Base-by-base conservation (phyloP, 1,284 basidiomycete genomes). In the Papiliotrema terrestris region DNA sequence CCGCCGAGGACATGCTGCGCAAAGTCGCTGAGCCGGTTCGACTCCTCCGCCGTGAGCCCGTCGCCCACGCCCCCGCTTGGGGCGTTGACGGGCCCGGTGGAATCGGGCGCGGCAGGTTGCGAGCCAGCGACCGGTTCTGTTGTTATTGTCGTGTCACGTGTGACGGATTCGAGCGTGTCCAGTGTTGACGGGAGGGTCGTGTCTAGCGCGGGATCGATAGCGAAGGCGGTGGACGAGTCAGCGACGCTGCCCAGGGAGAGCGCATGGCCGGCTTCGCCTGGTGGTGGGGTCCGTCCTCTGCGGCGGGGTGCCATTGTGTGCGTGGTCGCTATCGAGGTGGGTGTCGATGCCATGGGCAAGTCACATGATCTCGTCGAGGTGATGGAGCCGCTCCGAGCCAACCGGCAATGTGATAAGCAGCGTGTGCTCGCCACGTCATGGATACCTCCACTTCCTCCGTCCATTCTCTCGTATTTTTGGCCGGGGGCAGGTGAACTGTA, bases 1-100 rank as follows among this genome's bases (percentile, higher is more conserved):
- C 50, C 52, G 5, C 22, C 42, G 6, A 67, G 55, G 32, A 63
- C 60, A 45, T 67, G 66, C 48, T 65, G 59, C 17, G 63, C 66
- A 43, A 67, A 66, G 26, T 55, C 47, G 15, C 54, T 55, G 4
- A 67, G 55, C 8, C 61, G 65, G 43, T 63, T 62, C 41, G 52
- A 22, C 4, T 50, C 49, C 19, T 19, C 13, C 8, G 35, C 32
- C n/a, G 11, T 37, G 8, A 19, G 9, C 42, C 20, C 42, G 8
- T 43, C 42, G 9, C n/a, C 11, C 36, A 38, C 36, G 36, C 9
- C 36, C 36, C n/a, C 36, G 36, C n/a, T n/a, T n/a, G 36, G 11
- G 9, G 42, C 42, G 8, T 26, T 46, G 45, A 14, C 25, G 25
- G 25, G 20, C 19, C 45, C 15, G 38, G 3, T 32, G 52, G 15